Evolutionary conservation across 2,329 filamentous ascomycete genomes (phyloP).

Genomic region (Hawksworthiomyces lignivorus): DNA sequence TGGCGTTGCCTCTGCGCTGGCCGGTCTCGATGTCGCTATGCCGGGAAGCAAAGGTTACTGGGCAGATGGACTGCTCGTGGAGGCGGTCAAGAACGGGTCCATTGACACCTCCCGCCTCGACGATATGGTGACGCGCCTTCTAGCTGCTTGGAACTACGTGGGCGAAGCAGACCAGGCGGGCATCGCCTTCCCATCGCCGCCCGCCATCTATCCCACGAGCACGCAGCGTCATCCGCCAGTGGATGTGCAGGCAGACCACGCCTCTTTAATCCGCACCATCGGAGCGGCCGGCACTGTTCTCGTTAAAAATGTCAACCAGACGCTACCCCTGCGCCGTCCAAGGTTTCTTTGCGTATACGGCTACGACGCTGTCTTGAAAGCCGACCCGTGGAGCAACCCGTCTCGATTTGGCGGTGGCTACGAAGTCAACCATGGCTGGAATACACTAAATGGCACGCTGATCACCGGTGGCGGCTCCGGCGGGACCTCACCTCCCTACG

Average conservation of each 20-base stretch:
- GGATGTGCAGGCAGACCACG: constrained; percentile 45
- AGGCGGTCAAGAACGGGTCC: constrained; percentile 69
- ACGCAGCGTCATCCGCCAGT: constrained; percentile 57
- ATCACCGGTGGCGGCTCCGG: constrained; percentile 44
- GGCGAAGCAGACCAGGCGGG: constrained; percentile 29
- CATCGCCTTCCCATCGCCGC: constrained; percentile 20
- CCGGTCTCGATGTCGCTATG: constrained; percentile 65
- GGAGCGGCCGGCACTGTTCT: constrained; percentile 50
- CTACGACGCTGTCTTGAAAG: constrained; percentile 49
- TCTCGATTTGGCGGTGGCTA: constrained; percentile 29
- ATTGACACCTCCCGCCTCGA: constrained; percentile 62
- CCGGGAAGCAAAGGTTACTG: constrained; percentile 42
- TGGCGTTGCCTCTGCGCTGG: constrained; percentile 44
- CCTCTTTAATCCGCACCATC: constrained; percentile 40
- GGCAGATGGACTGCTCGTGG: constrained; percentile 57
- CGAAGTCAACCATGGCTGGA: constrained; percentile 40
- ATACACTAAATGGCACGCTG: constrained; percentile 45
- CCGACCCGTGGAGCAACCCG: constrained; percentile 39
- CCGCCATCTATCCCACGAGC: constrained; percentile 37
- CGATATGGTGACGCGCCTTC: constrained; percentile 68
- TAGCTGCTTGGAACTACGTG: constrained; percentile 34
- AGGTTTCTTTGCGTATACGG: constrained; percentile 52
- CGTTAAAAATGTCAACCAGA: constrained; percentile 55
- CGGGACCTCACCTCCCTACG: constrained; percentile 41
- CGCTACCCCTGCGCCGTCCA: constrained; percentile 38